Conservation (phyloP, 2,329 filamentous ascomycete species). For the Raffaelea ambrosiae region DNA sequence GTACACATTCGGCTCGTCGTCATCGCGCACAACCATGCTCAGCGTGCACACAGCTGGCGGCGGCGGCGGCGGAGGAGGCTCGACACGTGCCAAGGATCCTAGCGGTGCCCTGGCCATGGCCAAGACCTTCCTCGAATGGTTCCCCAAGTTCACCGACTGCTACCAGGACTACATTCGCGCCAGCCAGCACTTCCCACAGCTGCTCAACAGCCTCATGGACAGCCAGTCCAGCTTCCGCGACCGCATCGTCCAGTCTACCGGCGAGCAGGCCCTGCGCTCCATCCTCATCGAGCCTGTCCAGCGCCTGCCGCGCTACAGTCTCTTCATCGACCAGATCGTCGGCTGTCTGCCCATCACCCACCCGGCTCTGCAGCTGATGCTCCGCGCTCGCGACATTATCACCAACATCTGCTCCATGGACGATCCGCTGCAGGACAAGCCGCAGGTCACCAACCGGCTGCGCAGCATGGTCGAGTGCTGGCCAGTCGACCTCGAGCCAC, state of each 20-base stretch:
- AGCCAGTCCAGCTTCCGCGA: constrained; percentile 76
- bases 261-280: constrained; percentile 85
- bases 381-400: constrained; percentile 87
- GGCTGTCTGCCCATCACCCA: constrained; percentile 78
- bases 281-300: constrained; percentile 95
- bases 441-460: constrained; percentile 64
- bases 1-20: constrained; percentile 27
- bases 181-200: constrained; percentile 76
- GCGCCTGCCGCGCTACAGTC: constrained; percentile 83
- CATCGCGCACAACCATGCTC: constrained; percentile 7
- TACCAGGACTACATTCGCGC: constrained; percentile 91
- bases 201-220: constrained; percentile 71
- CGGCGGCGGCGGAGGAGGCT: constrained; percentile 22
- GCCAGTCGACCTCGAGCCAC: constrained; percentile 62
- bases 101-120: constrained; percentile 73
- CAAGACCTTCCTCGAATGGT: constrained; percentile 79
- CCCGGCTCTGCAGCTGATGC: constrained; percentile 70
- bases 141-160: constrained; percentile 82
- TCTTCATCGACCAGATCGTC: constrained; percentile 94
- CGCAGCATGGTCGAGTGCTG: constrained; percentile 70
- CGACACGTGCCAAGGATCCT: constrained; percentile 53
- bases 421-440: constrained; percentile 58
- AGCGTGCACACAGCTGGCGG: background rate
- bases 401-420: constrained; percentile 96
- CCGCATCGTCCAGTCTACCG: constrained; percentile 69